These are phyloP conservation scores for Hyaloscypha bicolor DNA, from an alignment of 495 filamentous ascomycete species.

Conservation along the genomic window DNA sequence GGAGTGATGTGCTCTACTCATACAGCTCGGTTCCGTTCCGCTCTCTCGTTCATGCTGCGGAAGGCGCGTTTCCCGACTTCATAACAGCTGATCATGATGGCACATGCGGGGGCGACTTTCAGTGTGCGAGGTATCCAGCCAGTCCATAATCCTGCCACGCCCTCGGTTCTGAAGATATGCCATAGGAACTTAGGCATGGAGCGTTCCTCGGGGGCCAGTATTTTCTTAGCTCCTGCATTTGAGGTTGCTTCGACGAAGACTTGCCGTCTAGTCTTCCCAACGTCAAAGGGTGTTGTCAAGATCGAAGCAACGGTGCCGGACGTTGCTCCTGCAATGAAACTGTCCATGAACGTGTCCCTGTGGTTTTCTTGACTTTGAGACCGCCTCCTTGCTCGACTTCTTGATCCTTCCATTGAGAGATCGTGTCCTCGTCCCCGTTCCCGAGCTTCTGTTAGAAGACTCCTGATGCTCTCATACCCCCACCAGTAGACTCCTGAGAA, in stretches of 20 bases:
- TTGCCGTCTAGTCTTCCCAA: slow-evolving; percentile 94
- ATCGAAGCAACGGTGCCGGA: slow-evolving; percentile 85
- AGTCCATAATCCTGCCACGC: slow-evolving; percentile 76
- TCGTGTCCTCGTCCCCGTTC: slow-evolving; percentile 44
- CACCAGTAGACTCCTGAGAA: slow-evolving; percentile 98
- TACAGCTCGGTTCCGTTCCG: slow-evolving; percentile 30
- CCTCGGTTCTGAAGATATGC: slow-evolving; percentile 88
- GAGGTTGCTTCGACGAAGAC: slow-evolving; percentile 60
- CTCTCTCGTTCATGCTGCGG: slow-evolving; percentile 71
- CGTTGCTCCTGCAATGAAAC: slow-evolving; percentile 80
- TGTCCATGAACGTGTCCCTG: slow-evolving; percentile 76
- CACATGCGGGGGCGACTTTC: slow-evolving; percentile 94
- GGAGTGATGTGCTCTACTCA: slow-evolving; percentile 20
- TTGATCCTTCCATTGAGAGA: slow-evolving; percentile 35
- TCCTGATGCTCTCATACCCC: slow-evolving; percentile 86
- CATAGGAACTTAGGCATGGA: slow-evolving; percentile 76
- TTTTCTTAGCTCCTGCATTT: slow-evolving; percentile 28
- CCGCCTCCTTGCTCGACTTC: slow-evolving; percentile 43
- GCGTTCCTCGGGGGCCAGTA: slow-evolving; percentile 66
- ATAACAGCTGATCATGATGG: slow-evolving; percentile 99
- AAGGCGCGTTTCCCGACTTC: slow-evolving; percentile 94
- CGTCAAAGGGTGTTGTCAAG: slow-evolving; percentile 95
- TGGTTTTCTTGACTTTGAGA: slow-evolving; percentile 59
- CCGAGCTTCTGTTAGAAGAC: slow-evolving; percentile 62
- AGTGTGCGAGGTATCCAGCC: slow-evolving; percentile 90